Evolutionary conservation across 345 rosid genomes (phyloP).

Genomic region (Euphorbia tirucalli): DNA sequence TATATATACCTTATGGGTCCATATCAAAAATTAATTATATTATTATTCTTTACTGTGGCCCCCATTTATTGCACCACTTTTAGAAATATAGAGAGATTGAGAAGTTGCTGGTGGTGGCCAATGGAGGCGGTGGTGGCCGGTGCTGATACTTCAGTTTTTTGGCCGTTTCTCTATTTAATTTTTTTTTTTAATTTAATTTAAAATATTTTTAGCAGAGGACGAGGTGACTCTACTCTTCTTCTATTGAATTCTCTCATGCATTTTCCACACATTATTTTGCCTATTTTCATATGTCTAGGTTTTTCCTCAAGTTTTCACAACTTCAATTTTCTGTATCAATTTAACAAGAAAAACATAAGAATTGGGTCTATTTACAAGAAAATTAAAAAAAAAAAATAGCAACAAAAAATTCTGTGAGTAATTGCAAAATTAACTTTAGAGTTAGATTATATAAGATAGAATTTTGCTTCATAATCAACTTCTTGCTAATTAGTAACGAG

Average conservation of each 20-base stretch:
- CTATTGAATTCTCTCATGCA: background rate
- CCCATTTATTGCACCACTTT: background rate
- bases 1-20: background rate
- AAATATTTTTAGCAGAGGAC: slow-evolving; percentile 22
- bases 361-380: too few relatives aligned
- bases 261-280: background rate
- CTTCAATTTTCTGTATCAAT: too few relatives aligned
- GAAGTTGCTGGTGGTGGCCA: background rate
- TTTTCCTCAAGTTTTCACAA: too few relatives aligned
- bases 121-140: background rate
- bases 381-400: too few relatives aligned
- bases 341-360: too few relatives aligned
- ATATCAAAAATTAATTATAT: background rate
- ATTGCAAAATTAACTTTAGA: too few relatives aligned
- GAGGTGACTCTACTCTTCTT: too few relatives aligned
- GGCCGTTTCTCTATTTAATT: background rate
- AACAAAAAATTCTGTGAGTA: too few relatives aligned
- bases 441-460: too few relatives aligned
- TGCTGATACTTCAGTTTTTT: background rate
- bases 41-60: background rate
- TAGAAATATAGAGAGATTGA: background rate
- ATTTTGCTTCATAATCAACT: too few relatives aligned
- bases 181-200: background rate
- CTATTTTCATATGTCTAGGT: too few relatives aligned
- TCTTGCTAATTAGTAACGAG: too few relatives aligned